Conservation (phyloP, 352 stramenopile species). For the Globisporangium barbulae region DNA sequence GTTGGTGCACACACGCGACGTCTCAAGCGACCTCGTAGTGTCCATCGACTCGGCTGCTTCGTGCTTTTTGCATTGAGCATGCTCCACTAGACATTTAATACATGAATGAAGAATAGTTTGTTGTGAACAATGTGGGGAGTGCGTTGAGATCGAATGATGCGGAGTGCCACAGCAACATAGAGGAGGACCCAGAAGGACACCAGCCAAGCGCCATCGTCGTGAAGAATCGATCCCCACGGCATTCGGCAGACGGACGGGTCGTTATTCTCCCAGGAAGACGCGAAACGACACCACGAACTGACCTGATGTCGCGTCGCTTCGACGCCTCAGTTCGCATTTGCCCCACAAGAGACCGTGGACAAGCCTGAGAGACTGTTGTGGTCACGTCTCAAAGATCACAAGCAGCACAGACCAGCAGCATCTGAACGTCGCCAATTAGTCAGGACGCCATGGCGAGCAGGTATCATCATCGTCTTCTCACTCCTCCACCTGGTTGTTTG, state of each 20-base stretch:
- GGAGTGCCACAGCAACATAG: too few relatives aligned
- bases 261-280: background rate
- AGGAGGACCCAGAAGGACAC: background rate
- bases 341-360: background rate
- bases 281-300: background rate
- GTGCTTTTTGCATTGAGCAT: background rate
- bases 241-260: background rate
- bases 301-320: constrained; percentile 1
- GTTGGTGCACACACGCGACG: constrained; percentile 9
- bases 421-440: background rate
- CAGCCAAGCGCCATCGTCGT: too few relatives aligned
- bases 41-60: constrained; percentile 1
- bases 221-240: too few relatives aligned
- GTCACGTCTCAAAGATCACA: background rate
- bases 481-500: background rate
- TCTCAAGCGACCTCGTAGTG: background rate
- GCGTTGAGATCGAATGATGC: background rate
- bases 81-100: constrained; percentile 5
- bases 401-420: constrained; percentile 30
- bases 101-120: constrained; percentile 8
- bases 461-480: constrained; percentile 8
- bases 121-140: background rate
- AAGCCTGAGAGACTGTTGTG: background rate
- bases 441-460: constrained; percentile 34
- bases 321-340: background rate